Evolutionary conservation across 345 rosid species (phyloP), one percentile per base, ranked within the genome.

Genomic region (Lepidium aucheri): DNA sequence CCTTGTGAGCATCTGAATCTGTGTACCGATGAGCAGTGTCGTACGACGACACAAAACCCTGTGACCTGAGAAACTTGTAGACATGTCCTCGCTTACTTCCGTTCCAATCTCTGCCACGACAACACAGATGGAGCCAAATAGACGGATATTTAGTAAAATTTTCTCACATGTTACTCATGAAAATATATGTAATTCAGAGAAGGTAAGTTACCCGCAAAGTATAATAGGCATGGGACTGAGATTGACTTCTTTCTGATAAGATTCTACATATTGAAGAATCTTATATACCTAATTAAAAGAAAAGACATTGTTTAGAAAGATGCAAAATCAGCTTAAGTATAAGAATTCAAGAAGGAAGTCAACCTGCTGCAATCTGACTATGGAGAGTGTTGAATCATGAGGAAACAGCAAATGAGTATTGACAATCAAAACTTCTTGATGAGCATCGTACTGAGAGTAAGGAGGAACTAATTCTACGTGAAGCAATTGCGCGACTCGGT

Each of bases 1-100:
- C 99, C 97, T 83, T 94, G 26, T 90, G 99, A 39, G 92, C 95
- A 85, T 94, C 99, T 59, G 90, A 83, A 75, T 94, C 99, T n/a
- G 95, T 85, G 56, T 94, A 94, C 44, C 78, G 89, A 73, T 94
- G 99, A 64, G 97, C 99, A 66, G 85, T 83, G 77, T 90, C 99
- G 77, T 90, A 94, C 3, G 99, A 94, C 1, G 99, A 94, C 41
- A 81, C 86, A 83, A 90, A 94, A 30, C 97, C 99, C 61, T 85
- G 96, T 36, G 97, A 94, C 68, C 99, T 82, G 9, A 94, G 84
- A 73, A 94, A 94, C 78, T 84, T 86, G 85, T 88, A 94, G 54
- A 90, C 97, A 69, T 90, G 95, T 28, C 97, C 99, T 3, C 95
- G 82, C 75, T 94, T 94, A 79, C 96, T 94, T 33, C 99, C 99